Conservation (phyloP, 345 rosid genomes). For the Arabis alpina region DNA sequence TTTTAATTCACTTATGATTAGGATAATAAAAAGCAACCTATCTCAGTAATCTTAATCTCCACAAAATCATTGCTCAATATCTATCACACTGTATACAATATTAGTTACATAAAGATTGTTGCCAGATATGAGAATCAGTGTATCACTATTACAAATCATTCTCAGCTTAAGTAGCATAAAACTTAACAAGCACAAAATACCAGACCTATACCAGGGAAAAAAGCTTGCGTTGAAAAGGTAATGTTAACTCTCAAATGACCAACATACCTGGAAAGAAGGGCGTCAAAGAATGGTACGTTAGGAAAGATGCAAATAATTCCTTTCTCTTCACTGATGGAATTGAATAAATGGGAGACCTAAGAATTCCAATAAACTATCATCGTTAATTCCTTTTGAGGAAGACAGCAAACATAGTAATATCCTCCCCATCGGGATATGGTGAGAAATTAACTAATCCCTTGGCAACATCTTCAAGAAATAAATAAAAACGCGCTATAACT, state of each 20-base stretch:
- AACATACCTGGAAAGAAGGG: conserved; percentile 47
- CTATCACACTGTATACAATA: conserved; percentile 1
- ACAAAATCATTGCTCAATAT: background rate
- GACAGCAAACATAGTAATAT: background rate
- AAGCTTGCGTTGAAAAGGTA: conserved; percentile 13
- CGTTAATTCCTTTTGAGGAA: too few relatives aligned
- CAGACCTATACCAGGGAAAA: too few relatives aligned
- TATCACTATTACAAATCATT: background rate
- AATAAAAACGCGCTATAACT: conserved; percentile 9
- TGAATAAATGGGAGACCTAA: conserved; percentile 55
- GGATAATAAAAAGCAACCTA: conserved; percentile 18
- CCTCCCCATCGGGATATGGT: background rate
- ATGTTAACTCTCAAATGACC: conserved; percentile 3
- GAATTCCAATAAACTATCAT: conserved; percentile 6
- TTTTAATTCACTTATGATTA: background rate
- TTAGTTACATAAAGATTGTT: background rate
- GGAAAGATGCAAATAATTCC: too few relatives aligned
- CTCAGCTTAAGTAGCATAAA: background rate
- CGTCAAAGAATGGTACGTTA: conserved; percentile 51
- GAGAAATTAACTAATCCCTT: too few relatives aligned
- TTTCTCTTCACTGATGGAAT: conserved; percentile 45
- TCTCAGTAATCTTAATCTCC: background rate
- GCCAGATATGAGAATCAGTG: background rate
- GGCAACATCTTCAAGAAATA: too few relatives aligned
- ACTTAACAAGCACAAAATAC: too few relatives aligned